Evolutionary conservation across 2,329 filamentous ascomycete species (phyloP), one percentile per base, ranked within the genome.

Genomic region (Hypomyces perniciosus): DNA sequence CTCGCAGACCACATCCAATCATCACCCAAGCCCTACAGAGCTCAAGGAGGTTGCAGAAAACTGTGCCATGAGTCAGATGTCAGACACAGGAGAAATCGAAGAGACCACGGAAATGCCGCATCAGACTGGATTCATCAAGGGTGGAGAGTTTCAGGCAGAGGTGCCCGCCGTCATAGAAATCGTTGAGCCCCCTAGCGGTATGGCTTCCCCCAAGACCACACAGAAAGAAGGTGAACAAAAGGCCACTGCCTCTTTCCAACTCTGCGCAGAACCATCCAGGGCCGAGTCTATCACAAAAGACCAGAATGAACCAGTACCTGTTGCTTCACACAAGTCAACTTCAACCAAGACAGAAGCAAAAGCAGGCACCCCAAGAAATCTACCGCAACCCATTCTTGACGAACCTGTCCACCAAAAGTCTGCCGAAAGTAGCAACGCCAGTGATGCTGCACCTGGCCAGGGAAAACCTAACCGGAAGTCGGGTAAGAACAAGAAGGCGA

Each of bases 401-500:
- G 35, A 10, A 38, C 35, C 35, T 38, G 35, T 10, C 12, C 10
- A 5, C n/a, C 12, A 12, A 20, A 9, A 6, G 33, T 4, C 39
- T 40, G 10, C 39, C 3, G 40, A 38, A 20, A 20, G 46, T 9
- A 10, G 30, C 31, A 45, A 40, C 9, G 12, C 33, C 9, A 39
- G 8, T 8, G 8, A 6, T 39, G 40, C 7, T n/a, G 12, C 31
- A 10, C 5, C 26, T 8, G 37, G 27, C 29, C 51, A 49, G 20
- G 12, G 9, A 2, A 54, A 54, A 44, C 41, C 13, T 43, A 54
- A 48, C 40, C 30, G 5, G 49, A 54, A 50, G 31, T 41, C 48
- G 37, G 34, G 8, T 12, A 58, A 54, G 8, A 59, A 54, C 44
- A 64, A 59, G 28, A 56, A 56, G n/a, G 57, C 56, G n/a, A 64